A percentile compares a stretch with the other conserved stretches of the same genome.
Evolutionary conservation across 805 yeast species (phyloP).

Genomic region (Barnettozyma siamensis): DNA sequence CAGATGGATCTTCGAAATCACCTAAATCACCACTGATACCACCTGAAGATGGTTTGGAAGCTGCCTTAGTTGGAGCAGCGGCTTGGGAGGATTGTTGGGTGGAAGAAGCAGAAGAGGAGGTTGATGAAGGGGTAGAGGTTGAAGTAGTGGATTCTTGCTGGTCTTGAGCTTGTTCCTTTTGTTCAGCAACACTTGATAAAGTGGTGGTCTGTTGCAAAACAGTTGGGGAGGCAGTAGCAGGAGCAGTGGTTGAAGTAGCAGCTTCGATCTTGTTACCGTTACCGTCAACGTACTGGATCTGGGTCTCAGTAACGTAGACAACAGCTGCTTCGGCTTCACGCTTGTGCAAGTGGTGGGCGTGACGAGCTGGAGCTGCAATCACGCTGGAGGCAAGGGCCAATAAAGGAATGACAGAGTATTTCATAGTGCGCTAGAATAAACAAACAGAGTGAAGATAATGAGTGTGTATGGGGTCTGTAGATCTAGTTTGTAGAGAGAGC

Average conservation of each 20-base stretch:
- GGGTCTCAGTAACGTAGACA: constrained; percentile 31
- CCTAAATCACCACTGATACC: constrained; percentile 51
- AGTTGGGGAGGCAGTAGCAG: constrained; percentile 18
- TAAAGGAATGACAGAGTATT: constrained; percentile 24
- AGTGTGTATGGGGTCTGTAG: not conserved
- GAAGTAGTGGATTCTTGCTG: constrained; percentile 16
- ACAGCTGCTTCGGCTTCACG: constrained; percentile 34
- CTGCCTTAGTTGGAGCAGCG: constrained; percentile 22
- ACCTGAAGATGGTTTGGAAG: constrained; percentile 27
- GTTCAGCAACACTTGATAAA: constrained; percentile 12
- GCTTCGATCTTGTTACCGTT: constrained; percentile 24
- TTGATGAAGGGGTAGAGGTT: constrained; percentile 16
- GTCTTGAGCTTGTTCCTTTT: not conserved
- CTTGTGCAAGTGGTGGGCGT: constrained; percentile 38
- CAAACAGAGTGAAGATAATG: not conserved
- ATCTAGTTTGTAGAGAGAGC: not conserved
- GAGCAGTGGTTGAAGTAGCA: constrained; percentile 19
- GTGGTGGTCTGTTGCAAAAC: not conserved
- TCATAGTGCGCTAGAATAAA: constrained; percentile 5
- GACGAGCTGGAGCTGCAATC: constrained; percentile 29
- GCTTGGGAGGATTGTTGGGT: constrained; percentile 6
- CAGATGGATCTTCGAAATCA: constrained; percentile 50
- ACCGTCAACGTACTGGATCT: constrained; percentile 28
- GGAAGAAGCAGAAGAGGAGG: constrained; percentile 13
- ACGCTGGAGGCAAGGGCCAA: constrained; percentile 25